Base-by-base conservation (phyloP, 129 eudicot genomes). In the Cynara cardunculus region DNA sequence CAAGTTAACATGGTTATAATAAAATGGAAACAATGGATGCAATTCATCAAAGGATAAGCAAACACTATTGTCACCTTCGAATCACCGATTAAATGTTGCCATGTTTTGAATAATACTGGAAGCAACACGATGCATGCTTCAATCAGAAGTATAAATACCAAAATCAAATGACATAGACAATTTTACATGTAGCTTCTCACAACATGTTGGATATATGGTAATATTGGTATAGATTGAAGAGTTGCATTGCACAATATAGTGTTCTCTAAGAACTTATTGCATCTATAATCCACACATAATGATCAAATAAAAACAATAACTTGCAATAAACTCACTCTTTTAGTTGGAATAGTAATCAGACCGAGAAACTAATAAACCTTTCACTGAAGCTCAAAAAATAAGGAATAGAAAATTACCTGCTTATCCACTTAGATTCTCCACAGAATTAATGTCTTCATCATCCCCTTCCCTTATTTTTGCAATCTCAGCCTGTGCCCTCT, bases 401-500 rank as follows among this genome's bases (percentile, higher is more conserved):
- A 3, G 13, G 25, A 83, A 82, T 3, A 19, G 30, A 28, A 39
- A 39, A 14, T 7, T 83, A 83, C 86, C 86, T 83, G 46, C 70
- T 87, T 80, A 90, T 70, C 90, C 86, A 61, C 91, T 87, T 10
- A 76, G 78, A 83, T 87, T 92, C 82, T 88, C 91, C 34, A 79
- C 84, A 46, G 92, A 90, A 28, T 64, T 90, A 80, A 78, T 81
- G 12, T 85, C 89, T 11, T 84, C 88, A 7, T 88, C 91, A 18
- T 84, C 96, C n/a, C 73, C 90, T 81, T 89, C 87, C 72, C 89
- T 69, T 59, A 96, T 84, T 74, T 87, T 91, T 11, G 92, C 91
- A 77, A 96, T 92, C 85, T 96, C 99, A 0, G 86, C 90, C 70
- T 87, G 90, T 12, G 99, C 94, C 72, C 86, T 83, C 72, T 96